Evolutionary conservation across 1,139 yeast genomes (phyloP).

Genomic region (Yamadazyma jaroonii): DNA sequence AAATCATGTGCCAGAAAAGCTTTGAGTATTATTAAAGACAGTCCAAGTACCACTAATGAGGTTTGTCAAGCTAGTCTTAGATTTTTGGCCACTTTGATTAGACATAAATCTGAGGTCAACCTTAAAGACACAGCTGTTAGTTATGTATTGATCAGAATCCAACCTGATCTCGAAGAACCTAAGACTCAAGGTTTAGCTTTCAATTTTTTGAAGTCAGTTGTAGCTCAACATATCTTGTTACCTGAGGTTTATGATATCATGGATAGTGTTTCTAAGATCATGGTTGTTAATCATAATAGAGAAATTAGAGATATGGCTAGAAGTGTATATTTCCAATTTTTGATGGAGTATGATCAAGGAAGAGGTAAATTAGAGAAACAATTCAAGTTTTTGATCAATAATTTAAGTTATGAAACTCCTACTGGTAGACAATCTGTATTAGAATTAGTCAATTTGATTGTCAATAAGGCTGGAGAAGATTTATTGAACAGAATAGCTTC

Average conservation of each 20-base stretch:
- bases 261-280: constrained; percentile 76
- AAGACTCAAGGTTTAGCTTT: constrained; percentile 86
- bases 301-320: constrained; percentile 87
- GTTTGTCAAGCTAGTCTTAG: constrained; percentile 80
- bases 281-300: constrained; percentile 86
- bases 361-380: constrained; percentile 81
- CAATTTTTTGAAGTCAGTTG: constrained; percentile 72
- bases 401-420: constrained; percentile 80
- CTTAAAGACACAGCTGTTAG: constrained; percentile 73
- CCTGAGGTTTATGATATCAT: constrained; percentile 91
- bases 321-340: constrained; percentile 76
- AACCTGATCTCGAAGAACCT: constrained; percentile 91
- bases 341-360: constrained; percentile 95
- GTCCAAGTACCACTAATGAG: constrained; percentile 77
- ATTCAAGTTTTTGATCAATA: constrained; percentile 77
- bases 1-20: constrained; percentile 62
- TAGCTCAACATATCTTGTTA: constrained; percentile 68
- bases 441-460: constrained; percentile 75
- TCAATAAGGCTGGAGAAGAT: constrained; percentile 64
- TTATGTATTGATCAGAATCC: constrained; percentile 69
- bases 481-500: constrained; percentile 61
- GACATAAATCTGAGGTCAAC: constrained; percentile 63
- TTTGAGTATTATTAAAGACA: constrained; percentile 64
- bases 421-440: constrained; percentile 88
- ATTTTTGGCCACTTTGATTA: constrained; percentile 68